Percentiles rank a stretch among this genome's conserved stretches.
These are phyloP conservation scores for Pythium apleroticum DNA, from an alignment of 352 stramenopile genomes.

Conservation along the genomic window DNA sequence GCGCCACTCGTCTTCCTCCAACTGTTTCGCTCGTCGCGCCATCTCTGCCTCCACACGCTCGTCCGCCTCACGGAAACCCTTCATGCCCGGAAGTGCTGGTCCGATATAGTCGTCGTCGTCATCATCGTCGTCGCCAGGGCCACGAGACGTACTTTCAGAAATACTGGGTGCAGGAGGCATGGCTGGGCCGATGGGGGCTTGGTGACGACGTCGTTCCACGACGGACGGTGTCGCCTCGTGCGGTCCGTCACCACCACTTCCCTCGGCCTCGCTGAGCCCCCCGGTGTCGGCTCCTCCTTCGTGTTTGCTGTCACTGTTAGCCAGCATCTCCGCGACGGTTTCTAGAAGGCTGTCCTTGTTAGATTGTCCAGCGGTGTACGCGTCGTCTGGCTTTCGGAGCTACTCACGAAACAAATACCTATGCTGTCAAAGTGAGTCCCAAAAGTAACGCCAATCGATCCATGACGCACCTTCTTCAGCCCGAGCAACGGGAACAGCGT, in stretches of 20 bases:
- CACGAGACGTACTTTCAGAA: neutral
- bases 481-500: constrained; percentile 73
- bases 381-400: constrained; percentile 16
- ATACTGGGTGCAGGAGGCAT: constrained; percentile 34
- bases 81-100: constrained; percentile 74
- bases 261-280: neutral
- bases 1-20: constrained; percentile 74
- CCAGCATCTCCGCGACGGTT: constrained; percentile 49
- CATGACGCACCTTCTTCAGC: constrained; percentile 26
- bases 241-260: neutral
- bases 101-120: constrained; percentile 58
- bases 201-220: constrained; percentile 19
- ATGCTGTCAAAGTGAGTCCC: too few species aligned
- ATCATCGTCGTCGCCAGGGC: constrained; percentile 28
- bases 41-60: constrained; percentile 76
- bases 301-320: constrained; percentile 2
- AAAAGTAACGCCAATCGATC: too few species aligned
- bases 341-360: constrained; percentile 41
- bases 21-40: constrained; percentile 44
- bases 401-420: constrained; percentile 9
- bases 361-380: constrained; percentile 31
- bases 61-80: constrained; percentile 70
- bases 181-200: constrained; percentile 52
- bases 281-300: neutral
- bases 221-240: neutral